Conservation (phyloP, 208 protist genomes). For the Angomonas deanei region DNA sequence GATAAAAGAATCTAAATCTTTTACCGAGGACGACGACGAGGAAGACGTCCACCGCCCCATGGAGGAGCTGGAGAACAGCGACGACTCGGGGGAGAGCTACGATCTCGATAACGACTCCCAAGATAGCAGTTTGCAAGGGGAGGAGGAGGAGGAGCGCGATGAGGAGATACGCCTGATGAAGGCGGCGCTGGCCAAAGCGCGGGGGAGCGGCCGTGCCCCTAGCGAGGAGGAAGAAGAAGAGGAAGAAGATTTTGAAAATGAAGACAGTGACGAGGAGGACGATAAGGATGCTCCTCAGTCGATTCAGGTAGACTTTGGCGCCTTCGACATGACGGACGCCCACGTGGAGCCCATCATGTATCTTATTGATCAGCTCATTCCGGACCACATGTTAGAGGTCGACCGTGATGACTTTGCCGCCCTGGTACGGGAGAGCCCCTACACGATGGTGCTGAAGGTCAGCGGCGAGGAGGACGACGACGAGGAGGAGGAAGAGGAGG, state of each 20-base stretch:
- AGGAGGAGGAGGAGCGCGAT: constrained; percentile 8
- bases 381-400: constrained; percentile 81
- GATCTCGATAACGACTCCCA: not conserved
- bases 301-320: constrained; percentile 85
- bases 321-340: constrained; percentile 65
- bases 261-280: constrained; percentile 13
- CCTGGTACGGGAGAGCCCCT: constrained; percentile 52
- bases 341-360: constrained; percentile 74
- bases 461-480: constrained; percentile 39
- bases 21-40: not conserved
- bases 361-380: constrained; percentile 80
- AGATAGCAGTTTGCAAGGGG: not conserved
- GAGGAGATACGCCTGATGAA: constrained; percentile 10
- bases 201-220: not conserved
- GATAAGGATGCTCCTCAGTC: constrained; percentile 12
- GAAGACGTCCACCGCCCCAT: not conserved
- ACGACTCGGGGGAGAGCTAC: too few species aligned
- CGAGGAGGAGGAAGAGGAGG: constrained; percentile 60
- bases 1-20: too few species aligned
- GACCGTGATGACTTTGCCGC: constrained; percentile 73
- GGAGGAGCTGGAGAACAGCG: too few species aligned
- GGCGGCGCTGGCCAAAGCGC: not conserved
- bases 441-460: constrained; percentile 72
- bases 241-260: constrained; percentile 12
- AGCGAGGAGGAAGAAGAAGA: constrained; percentile 15